A percentile compares a stretch with the other conserved stretches of the same genome.
Evolutionary conservation across 1,284 basidiomycete genomes (phyloP).

Genomic region (Ustilago nuda): DNA sequence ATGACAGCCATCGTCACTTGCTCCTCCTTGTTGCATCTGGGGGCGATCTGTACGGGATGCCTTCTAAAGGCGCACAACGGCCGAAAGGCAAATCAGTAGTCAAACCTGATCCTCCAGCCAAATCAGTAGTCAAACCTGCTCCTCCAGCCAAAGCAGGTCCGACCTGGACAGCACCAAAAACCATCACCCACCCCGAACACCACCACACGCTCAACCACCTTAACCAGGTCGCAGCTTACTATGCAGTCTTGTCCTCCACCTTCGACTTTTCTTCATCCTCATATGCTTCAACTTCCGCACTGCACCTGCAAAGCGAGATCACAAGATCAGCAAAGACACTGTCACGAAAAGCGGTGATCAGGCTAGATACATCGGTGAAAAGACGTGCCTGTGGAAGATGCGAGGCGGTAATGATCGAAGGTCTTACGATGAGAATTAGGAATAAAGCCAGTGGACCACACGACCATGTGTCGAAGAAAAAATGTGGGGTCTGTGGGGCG

Average conservation of each 20-base stretch:
- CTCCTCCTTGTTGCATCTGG: neutral
- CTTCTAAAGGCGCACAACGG: conserved; percentile 6
- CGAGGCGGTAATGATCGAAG: conserved; percentile 26
- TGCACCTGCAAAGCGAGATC: conserved; percentile 23
- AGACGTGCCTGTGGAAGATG: conserved; percentile 21
- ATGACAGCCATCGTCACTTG: neutral
- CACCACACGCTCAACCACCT: conserved; percentile 51
- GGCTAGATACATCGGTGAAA: conserved; percentile 36
- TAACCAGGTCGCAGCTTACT: conserved; percentile 38
- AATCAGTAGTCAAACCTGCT: conserved; percentile 1
- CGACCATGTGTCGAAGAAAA: conserved; percentile 31
- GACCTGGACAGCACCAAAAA: conserved; percentile 30
- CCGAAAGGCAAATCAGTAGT: conserved; percentile 21
- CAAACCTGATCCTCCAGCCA: neutral
- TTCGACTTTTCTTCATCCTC: neutral
- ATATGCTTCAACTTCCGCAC: conserved; percentile 9
- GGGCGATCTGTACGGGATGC: neutral
- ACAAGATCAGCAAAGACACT: conserved; percentile 27
- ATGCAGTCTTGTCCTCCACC: conserved; percentile 19
- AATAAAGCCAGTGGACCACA: conserved; percentile 32
- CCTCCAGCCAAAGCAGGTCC: neutral
- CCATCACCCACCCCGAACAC: conserved; percentile 42
- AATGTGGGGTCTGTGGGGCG: conserved; percentile 24
- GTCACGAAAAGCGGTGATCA: conserved; percentile 39
- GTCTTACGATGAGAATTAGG: conserved; percentile 26